Conservation (phyloP, 345 rosid species). For the Acer saccharum region DNA sequence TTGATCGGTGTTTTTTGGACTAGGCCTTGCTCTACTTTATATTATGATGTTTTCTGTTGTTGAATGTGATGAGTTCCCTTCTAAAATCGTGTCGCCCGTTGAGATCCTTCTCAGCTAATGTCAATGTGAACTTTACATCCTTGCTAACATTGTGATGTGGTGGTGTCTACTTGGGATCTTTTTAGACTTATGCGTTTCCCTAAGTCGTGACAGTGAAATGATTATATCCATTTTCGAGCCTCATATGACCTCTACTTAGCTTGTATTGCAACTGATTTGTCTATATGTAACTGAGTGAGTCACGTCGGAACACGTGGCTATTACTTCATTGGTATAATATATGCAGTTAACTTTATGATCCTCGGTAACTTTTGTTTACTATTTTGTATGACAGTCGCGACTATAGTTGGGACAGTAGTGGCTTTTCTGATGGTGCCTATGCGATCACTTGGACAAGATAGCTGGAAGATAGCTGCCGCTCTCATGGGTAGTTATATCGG, state of each 20-base stretch:
- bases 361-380: not conserved
- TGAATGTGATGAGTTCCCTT: not conserved
- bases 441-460: conserved; percentile 87
- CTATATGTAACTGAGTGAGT: not conserved
- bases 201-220: not conserved
- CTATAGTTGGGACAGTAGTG: conserved; percentile 67
- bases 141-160: not conserved
- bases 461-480: conserved; percentile 93
- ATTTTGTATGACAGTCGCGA: conserved; percentile 58
- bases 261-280: not conserved
- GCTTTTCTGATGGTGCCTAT: conserved; percentile 75
- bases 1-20: not conserved
- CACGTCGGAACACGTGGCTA: not conserved
- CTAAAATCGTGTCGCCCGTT: not conserved
- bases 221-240: not conserved
- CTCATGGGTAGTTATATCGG: conserved; percentile 89
- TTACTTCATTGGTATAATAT: not conserved
- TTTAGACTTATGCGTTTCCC: not conserved
- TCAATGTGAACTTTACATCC: not conserved
- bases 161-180: not conserved
- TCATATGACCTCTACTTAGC: not conserved
- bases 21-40: not conserved
- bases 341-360: not conserved
- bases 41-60: not conserved
- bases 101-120: not conserved